Evolutionary conservation across 192 early-diverging fungal genomes (phyloP).

Genomic region (Geosiphon pyriformis): DNA sequence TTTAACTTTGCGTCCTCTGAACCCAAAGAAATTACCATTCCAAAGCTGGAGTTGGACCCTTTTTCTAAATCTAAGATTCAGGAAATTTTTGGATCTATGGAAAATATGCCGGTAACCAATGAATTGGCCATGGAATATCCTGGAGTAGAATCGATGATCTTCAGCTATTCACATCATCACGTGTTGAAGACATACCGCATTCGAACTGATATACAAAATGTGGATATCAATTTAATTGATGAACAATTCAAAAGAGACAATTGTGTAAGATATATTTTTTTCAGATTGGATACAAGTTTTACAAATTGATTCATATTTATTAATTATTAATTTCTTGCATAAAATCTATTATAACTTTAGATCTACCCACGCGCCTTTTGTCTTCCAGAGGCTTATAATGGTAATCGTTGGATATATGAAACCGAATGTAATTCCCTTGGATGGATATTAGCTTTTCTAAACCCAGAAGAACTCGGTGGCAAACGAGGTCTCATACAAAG

Average conservation of each 20-base stretch:
- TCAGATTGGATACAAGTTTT: no score
- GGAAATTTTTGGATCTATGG: background rate
- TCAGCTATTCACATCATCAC: background rate
- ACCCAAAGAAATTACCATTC: no score
- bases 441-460: slow-evolving; percentile 68
- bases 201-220: background rate
- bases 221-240: background rate
- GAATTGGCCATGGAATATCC: background rate
- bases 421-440: slow-evolving; percentile 67
- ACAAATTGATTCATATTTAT: no score
- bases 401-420: slow-evolving; percentile 79
- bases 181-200: background rate
- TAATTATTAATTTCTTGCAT: background rate
- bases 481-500: slow-evolving; percentile 72
- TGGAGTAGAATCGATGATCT: background rate
- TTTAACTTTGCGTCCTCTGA: no score
- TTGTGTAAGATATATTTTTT: background rate
- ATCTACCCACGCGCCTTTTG: background rate
- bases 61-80: no score
- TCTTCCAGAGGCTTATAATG: slow-evolving; percentile 41
- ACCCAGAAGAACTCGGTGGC: slow-evolving; percentile 50
- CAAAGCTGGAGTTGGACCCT: no score
- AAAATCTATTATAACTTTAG: background rate
- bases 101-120: background rate
- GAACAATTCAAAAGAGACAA: background rate